These are phyloP conservation scores for Colletotrichum sp. DNA, from an alignment of 2,329 filamentous ascomycete species.

Conservation along the genomic window DNA sequence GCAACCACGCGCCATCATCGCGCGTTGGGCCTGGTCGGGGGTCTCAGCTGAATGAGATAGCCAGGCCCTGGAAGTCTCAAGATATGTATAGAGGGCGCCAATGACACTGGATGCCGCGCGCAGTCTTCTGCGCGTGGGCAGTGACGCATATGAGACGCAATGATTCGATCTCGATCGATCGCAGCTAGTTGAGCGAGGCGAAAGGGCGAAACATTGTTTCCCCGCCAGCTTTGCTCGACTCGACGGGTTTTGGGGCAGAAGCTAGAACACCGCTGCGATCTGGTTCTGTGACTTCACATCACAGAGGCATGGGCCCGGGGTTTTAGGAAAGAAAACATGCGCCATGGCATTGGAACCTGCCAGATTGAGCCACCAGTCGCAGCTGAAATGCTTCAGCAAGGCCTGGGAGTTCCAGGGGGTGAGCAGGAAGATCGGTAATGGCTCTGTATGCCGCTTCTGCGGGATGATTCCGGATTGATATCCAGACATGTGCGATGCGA, in stretches of 20 bases:
- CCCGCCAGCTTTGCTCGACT: too few species aligned
- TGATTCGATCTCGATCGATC: not conserved
- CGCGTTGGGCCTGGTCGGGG: too few species aligned
- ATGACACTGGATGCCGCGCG: too few species aligned
- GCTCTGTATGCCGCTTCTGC: not conserved
- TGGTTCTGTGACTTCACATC: not conserved
- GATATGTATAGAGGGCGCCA: accelerated
- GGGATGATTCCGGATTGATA: too few species aligned
- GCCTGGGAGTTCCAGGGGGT: too few species aligned
- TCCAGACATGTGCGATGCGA: too few species aligned
- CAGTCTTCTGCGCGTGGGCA: not conserved
- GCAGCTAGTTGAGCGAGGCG: too few species aligned
- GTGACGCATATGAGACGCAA: not conserved
- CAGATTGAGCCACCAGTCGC: too few species aligned
- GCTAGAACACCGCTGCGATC: too few species aligned
- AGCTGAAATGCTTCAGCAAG: too few species aligned
- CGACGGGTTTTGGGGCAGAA: too few species aligned
- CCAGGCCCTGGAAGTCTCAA: not conserved
- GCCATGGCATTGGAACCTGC: not conserved
- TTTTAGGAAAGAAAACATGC: not conserved
- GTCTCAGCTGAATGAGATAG: not conserved
- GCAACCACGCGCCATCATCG: not conserved
- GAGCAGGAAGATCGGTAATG: not conserved
- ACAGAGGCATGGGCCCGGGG: not conserved
- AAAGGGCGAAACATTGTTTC: too few species aligned